These are phyloP conservation scores for Myriosclerotinia duriaeana DNA, from an alignment of 2,329 filamentous ascomycete genomes.

Conservation along the genomic window DNA sequence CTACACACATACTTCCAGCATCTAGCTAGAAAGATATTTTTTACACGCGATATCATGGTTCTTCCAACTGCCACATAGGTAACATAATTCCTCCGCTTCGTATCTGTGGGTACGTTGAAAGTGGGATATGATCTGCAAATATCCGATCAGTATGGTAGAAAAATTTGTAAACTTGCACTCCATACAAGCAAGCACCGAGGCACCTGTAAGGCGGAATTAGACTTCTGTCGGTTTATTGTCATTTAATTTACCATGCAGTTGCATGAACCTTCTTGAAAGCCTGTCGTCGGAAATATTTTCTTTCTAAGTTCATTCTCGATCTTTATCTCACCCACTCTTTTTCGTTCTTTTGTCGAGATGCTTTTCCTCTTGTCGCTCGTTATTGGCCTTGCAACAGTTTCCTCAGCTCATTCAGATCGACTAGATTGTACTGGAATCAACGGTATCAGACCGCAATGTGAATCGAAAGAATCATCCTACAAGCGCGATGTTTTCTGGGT, in stretches of 20 bases:
- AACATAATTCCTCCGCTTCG: background rate
- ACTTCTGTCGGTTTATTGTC: background rate
- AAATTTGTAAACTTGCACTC: background rate
- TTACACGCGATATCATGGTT: background rate
- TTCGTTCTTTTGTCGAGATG: slow-evolving; percentile 19
- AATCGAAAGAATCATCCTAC: slow-evolving; percentile 28
- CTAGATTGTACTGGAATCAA: slow-evolving; percentile 28
- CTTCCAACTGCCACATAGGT: background rate
- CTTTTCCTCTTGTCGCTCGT: slow-evolving; percentile 20
- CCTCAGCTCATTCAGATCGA: background rate
- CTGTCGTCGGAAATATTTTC: background rate
- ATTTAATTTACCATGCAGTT: slow-evolving; percentile 1
- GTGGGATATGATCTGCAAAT: slow-evolving; percentile 11
- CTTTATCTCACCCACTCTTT: slow-evolving; percentile 2
- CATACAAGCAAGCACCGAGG: too few species aligned
- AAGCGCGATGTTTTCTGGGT: slow-evolving; percentile 31
- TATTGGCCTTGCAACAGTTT: slow-evolving; percentile 19
- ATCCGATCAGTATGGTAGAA: background rate
- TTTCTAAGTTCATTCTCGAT: slow-evolving; percentile 1
- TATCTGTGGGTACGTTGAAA: background rate
- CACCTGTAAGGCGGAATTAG: slow-evolving; percentile 11
- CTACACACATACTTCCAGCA: background rate
- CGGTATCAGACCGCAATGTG: slow-evolving; percentile 28
- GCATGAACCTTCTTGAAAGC: slow-evolving; percentile 10
- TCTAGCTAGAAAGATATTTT: background rate